Evolutionary conservation across 176 grass and related monocot genomes (phyloP).

Genomic region (Eremochloa ophiuroides): DNA sequence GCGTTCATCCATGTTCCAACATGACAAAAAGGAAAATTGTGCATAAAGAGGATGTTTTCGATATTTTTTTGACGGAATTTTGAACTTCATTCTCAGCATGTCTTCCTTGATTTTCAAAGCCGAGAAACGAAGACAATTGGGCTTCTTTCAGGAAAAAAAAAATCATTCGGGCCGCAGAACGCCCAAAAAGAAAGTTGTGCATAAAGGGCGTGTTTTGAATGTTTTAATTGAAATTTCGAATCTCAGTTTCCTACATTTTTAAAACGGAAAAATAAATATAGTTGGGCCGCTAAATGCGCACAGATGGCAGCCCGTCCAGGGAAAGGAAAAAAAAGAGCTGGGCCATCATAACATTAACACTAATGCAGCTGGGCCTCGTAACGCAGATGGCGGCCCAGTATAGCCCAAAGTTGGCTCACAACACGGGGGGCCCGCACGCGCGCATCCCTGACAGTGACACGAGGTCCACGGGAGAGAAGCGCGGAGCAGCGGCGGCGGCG

Average conservation of each 20-base stretch:
- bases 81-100: not conserved
- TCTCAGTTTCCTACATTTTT: too few relatives aligned
- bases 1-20: conserved; percentile 4
- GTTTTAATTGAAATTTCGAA: too few relatives aligned
- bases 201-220: too few relatives aligned
- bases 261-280: too few relatives aligned
- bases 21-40: conserved; percentile 24
- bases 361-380: not conserved
- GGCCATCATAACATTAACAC: too few relatives aligned
- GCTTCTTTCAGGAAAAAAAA: not conserved
- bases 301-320: too few relatives aligned
- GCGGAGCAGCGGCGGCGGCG: not conserved
- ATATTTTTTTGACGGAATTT: not conserved
- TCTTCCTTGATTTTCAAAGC: not conserved
- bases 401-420: not conserved
- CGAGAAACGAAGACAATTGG: not conserved
- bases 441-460: not conserved
- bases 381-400: not conserved
- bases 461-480: not conserved
- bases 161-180: not conserved
- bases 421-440: not conserved
- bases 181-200: too few relatives aligned
- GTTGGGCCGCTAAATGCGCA: not conserved
- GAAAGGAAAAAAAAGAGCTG: too few relatives aligned
- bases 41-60: conserved; percentile 21